These are phyloP conservation scores for Alnus rubra DNA, from an alignment of 306 rosid species.

Conservation along the genomic window DNA sequence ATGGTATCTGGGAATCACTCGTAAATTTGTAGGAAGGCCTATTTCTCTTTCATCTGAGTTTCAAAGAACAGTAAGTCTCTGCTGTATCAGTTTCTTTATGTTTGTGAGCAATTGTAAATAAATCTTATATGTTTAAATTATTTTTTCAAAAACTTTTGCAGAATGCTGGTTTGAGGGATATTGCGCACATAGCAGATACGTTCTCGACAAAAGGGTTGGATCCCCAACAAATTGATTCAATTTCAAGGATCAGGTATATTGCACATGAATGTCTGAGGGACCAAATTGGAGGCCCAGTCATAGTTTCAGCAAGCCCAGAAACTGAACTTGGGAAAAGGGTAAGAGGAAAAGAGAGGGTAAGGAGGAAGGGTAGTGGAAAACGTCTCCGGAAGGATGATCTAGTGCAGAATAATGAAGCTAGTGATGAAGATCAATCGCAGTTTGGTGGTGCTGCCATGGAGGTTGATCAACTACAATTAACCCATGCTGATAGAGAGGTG, in stretches of 20 bases:
- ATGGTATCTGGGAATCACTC: slow-evolving; percentile 86
- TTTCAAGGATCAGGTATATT: slow-evolving; percentile 77
- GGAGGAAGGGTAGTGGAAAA: slow-evolving; percentile 79
- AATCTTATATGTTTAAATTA: slow-evolving; percentile 44
- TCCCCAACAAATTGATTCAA: slow-evolving; percentile 70
- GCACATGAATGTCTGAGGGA: slow-evolving; percentile 95
- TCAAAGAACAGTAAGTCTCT: slow-evolving; percentile 88
- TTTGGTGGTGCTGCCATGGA: slow-evolving; percentile 59
- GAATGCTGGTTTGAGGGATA: slow-evolving; percentile 96
- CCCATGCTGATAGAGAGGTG: slow-evolving; percentile 52
- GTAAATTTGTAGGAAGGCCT: slow-evolving; percentile 97
- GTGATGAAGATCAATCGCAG: slow-evolving; percentile 84
- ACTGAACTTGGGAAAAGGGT: slow-evolving; percentile 75
- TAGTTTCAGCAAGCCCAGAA: slow-evolving; percentile 51
- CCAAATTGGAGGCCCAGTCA: slow-evolving; percentile 80
- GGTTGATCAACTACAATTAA: slow-evolving; percentile 56
- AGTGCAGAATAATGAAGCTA: slow-evolving; percentile 47
- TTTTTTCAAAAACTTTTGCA: slow-evolving; percentile 52
- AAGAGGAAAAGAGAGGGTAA: slow-evolving; percentile 93
- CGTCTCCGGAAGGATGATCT: slow-evolving; percentile 77
- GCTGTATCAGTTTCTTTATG: slow-evolving; percentile 26
- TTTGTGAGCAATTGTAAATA: slow-evolving; percentile 21
- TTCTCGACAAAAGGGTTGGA: slow-evolving; percentile 88
- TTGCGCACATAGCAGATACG: slow-evolving; percentile 89
- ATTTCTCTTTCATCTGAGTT: slow-evolving; percentile 96